Evolutionary conservation across 2,329 filamentous ascomycete genomes (phyloP), one percentile per base, ranked within the genome.

Genomic region (Helotiales sp.): DNA sequence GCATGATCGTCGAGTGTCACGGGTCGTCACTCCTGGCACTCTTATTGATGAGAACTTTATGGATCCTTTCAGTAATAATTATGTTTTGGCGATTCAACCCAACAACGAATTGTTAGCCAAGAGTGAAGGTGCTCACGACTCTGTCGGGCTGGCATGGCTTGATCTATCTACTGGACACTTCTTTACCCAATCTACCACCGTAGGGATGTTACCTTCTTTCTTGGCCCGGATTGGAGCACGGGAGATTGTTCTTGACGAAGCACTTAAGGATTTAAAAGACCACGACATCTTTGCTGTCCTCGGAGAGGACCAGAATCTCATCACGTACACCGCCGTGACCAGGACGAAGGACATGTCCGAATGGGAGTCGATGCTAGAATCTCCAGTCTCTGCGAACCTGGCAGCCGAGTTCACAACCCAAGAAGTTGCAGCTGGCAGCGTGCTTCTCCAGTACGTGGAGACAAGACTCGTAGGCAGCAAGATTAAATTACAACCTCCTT

Each of bases 41-140:
- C 79, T 99, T 54, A 96, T 99, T 64, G 95, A 99, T 73, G 95
- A 99, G 75, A 93, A 92, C 67, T 99, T 98, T 73, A 92, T 99
- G 79, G 91, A 98, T 71, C 91, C 92, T 1, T 93, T 90, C 70
- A 86, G 90, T 67, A 97, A 95, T 74, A 98, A 97, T 71, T 99
- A 93, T 72, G 81, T 98, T 31, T 83, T 98, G 71, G 88, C 90
- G 34, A 82, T 98, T 48, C 84, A 96, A 69, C 72, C 27, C 74
- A 79, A 58, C 57, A 67, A 5, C 47, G 66, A 29, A 33, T 24
- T n/a, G n/a, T n/a, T n/a, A n/a, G n/a, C 2, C 27, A 55, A 51
- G 31, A 33, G 38, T 13, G 24, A 25, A 29, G 30, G 40, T n/a
- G 6, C 42, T 44, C 19, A 69, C 13, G 63, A 80, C 52, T 74